phyloP scores from a whole-genome alignment of 352 stramenopile genomes.

The Pilasporangium apinafurcum region DNA sequence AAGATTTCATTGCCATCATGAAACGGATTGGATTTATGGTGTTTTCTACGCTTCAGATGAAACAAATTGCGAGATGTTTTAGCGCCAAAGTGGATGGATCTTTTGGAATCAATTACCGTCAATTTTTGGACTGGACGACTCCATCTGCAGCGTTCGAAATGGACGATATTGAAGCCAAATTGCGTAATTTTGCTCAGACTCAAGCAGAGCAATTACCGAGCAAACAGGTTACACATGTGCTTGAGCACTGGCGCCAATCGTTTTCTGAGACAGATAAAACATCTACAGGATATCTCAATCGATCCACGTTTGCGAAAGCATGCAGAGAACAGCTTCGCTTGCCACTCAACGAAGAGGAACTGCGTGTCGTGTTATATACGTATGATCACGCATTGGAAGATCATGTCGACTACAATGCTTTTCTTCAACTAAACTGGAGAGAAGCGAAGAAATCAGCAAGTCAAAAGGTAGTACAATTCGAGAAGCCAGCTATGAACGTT shows the following conservation, averaged over 20 bases:
- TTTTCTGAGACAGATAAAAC: slow-evolving; percentile 24
- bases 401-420: slow-evolving; percentile 34
- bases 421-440: slow-evolving; percentile 56
- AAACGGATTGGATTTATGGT: slow-evolving; percentile 34
- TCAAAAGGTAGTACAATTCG: slow-evolving; percentile 15
- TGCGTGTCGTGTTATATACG: slow-evolving; percentile 38
- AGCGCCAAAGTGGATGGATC: slow-evolving; percentile 26
- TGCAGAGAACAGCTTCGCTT: slow-evolving; percentile 24
- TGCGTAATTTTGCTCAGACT: slow-evolving; percentile 29
- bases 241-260: slow-evolving; percentile 27
- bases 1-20: slow-evolving; percentile 37
- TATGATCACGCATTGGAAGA: slow-evolving; percentile 53
- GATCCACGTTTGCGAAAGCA: slow-evolving; percentile 33
- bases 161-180: slow-evolving; percentile 36
- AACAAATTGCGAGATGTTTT: slow-evolving; percentile 46
- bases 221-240: slow-evolving; percentile 28
- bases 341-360: slow-evolving; percentile 37
- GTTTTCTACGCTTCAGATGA: slow-evolving; percentile 28
- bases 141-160: slow-evolving; percentile 25
- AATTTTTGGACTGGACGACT: slow-evolving; percentile 68
- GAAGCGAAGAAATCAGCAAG: slow-evolving; percentile 12
- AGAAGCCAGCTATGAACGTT: background rate
- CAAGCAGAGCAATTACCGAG: slow-evolving; percentile 19
- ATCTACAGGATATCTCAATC: slow-evolving; percentile 17
- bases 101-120: slow-evolving; percentile 60